A percentile compares a stretch with the other conserved stretches of the same genome.
phyloP scores from a whole-genome alignment of 108 stramenopile species.

The Skeletonema menzelii region DNA sequence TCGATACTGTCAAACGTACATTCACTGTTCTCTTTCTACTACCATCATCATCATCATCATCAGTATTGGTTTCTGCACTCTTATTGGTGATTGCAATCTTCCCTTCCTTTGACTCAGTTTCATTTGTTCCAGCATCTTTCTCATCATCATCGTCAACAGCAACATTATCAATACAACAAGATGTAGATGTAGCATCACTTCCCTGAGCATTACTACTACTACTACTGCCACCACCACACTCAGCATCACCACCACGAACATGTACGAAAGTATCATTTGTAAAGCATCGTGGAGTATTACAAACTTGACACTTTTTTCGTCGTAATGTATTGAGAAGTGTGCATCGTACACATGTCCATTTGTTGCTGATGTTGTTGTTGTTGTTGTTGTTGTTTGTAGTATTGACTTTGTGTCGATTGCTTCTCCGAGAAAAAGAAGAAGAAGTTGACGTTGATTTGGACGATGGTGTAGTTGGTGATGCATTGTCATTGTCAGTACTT shows the following conservation, averaged over 20 bases:
- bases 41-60: not conserved
- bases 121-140: no score
- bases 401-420: not conserved
- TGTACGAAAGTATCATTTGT: not conserved
- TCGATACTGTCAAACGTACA: not conserved
- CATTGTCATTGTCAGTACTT: no score
- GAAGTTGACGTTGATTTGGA: not conserved
- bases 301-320: constrained; percentile 34
- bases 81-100: not conserved
- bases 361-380: constrained; percentile 2
- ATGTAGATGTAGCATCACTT: no score
- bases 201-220: no score
- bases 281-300: constrained; percentile 21
- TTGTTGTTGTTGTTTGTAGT: not conserved
- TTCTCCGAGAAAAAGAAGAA: not conserved
- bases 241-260: not conserved
- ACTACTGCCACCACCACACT: not conserved
- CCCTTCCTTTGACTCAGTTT: no score
- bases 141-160: not conserved
- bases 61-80: not conserved
- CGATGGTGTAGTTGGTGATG: not conserved
- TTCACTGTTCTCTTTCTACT: not conserved
- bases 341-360: constrained; percentile 35
- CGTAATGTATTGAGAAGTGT: constrained; percentile 32
- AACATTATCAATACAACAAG: no score